Conservation (phyloP, 352 stramenopile genomes). For the Globisporangium paroecandrum region DNA sequence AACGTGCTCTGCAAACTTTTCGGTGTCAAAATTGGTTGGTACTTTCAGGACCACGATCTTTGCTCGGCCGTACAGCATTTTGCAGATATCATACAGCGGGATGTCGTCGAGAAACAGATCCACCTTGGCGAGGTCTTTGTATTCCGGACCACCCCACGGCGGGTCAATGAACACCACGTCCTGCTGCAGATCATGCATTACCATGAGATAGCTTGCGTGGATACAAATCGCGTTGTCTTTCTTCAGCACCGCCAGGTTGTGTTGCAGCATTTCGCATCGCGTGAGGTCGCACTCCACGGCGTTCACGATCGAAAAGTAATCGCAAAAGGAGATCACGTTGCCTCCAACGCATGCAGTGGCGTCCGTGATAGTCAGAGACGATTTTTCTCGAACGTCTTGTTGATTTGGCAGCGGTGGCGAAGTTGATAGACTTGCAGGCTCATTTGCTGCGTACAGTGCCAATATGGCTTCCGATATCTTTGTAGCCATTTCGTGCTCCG, state of each 20-base stretch:
- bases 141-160: conserved; percentile 79
- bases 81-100: conserved; percentile 64
- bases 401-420: not conserved
- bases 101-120: conserved; percentile 65
- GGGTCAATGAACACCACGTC: conserved; percentile 84
- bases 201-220: conserved; percentile 62
- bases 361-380: conserved; percentile 58
- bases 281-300: conserved; percentile 65
- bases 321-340: conserved; percentile 80
- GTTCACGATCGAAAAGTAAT: conserved; percentile 73
- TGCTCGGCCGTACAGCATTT: conserved; percentile 34
- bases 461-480: conserved; percentile 70
- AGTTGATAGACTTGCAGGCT: conserved; percentile 9
- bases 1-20: conserved; percentile 61
- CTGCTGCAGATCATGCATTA: conserved; percentile 68
- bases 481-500: conserved; percentile 72
- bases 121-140: conserved; percentile 68
- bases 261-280: conserved; percentile 65
- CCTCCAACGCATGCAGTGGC: conserved; percentile 77
- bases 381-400: conserved; percentile 27
- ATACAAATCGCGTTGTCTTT: conserved; percentile 60
- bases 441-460: conserved; percentile 29
- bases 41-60: conserved; percentile 78
- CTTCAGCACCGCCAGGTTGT: conserved; percentile 63
- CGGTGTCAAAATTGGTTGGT: conserved; percentile 77